Percentiles rank a stretch among this genome's conserved stretches.
These are phyloP conservation scores for Colletotrichum caudatum DNA, from an alignment of 2,329 filamentous ascomycete species.

Conservation along the genomic window DNA sequence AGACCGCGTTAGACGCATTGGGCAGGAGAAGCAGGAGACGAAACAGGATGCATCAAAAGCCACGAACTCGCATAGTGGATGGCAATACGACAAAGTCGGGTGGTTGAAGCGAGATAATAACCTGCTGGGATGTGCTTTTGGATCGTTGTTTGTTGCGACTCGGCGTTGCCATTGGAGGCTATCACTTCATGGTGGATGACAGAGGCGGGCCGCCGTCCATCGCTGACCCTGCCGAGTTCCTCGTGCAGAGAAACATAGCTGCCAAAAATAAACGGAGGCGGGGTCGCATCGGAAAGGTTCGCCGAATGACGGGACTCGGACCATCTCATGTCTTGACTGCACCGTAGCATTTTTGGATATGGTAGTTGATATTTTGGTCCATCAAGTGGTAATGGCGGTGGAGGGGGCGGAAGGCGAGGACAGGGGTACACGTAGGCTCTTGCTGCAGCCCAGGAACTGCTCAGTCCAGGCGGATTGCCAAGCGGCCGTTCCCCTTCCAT, in stretches of 20 bases:
- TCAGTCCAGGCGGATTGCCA: slow-evolving; percentile 11
- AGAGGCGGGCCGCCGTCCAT: slow-evolving; percentile 27
- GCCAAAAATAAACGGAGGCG: not conserved
- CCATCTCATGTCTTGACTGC: not conserved
- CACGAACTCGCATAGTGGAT: not conserved
- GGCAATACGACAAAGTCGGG: not conserved
- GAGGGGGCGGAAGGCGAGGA: not conserved
- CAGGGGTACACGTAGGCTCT: not conserved
- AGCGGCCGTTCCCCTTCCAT: not conserved
- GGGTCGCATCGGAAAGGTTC: not conserved
- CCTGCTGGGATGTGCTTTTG: slow-evolving; percentile 13
- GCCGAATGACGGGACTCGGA: not conserved
- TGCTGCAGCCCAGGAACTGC: not conserved
- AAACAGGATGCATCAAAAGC: slow-evolving; percentile 12
- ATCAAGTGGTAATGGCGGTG: not conserved
- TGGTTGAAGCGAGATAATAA: not conserved
- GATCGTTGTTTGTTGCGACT: slow-evolving; percentile 1
- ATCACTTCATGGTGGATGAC: slow-evolving; percentile 27
- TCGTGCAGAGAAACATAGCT: not conserved
- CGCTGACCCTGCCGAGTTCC: slow-evolving; percentile 1
- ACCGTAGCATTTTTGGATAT: not conserved
- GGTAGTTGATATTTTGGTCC: not conserved
- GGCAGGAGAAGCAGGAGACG: not conserved
- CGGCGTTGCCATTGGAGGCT: slow-evolving; percentile 32
- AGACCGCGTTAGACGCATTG: not conserved